phyloP scores from a whole-genome alignment of 164 flowering plant species.

The Magnolia officinalis region DNA sequence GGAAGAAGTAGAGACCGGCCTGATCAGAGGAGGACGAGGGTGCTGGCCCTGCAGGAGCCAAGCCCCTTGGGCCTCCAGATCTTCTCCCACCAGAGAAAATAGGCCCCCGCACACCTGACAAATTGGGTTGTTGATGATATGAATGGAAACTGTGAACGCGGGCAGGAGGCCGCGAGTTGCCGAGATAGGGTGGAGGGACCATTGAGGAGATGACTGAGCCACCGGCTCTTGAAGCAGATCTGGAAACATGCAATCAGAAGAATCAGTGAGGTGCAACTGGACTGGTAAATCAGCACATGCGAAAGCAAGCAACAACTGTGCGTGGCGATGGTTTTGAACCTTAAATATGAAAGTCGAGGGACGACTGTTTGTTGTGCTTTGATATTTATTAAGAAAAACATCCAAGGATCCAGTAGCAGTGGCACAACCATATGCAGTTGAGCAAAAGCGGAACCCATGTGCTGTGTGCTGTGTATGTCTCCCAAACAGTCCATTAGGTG shows the following conservation, averaged over 20 bases:
- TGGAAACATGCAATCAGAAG: neutral
- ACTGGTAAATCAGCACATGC: too few relatives aligned
- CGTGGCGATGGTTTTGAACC: too few relatives aligned
- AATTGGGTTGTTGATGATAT: slow-evolving; percentile 48
- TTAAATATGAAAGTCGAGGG: too few relatives aligned
- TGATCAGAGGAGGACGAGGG: slow-evolving; percentile 69
- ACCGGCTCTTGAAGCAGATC: slow-evolving; percentile 51
- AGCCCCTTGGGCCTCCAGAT: slow-evolving; percentile 46
- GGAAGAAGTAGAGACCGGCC: slow-evolving; percentile 49
- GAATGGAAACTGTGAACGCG: slow-evolving; percentile 68
- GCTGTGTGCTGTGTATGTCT: too few relatives aligned
- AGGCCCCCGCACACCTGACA: slow-evolving; percentile 42
- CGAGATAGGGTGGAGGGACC: slow-evolving; percentile 61
- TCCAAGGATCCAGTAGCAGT: too few relatives aligned
- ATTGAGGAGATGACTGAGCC: slow-evolving; percentile 53
- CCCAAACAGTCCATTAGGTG: too few relatives aligned
- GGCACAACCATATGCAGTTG: too few relatives aligned
- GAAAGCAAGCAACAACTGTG: too few relatives aligned
- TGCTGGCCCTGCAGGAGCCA: slow-evolving; percentile 36
- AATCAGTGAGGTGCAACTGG: neutral
- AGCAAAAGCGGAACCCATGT: too few relatives aligned
- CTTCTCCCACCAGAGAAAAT: slow-evolving; percentile 37
- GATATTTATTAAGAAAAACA: too few relatives aligned
- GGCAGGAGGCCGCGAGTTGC: slow-evolving; percentile 67
- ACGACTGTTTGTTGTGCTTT: too few relatives aligned